Evolutionary conservation across 1,284 basidiomycete species (phyloP).

Genomic region (Blastosporella zonata): DNA sequence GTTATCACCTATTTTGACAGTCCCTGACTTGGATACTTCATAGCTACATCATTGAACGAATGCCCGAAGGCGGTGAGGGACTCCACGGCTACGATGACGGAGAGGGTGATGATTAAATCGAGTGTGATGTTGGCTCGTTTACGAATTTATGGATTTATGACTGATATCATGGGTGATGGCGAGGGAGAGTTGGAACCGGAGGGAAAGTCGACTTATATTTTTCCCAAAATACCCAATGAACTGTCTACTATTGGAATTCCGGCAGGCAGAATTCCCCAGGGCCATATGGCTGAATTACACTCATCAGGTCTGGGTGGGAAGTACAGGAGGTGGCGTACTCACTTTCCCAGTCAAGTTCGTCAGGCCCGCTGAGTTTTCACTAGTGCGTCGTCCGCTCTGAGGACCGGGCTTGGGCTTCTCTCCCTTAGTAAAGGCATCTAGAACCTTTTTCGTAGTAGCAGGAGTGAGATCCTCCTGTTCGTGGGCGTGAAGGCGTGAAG

Average conservation of each 20-base stretch:
- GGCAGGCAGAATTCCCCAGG: constrained; percentile 87
- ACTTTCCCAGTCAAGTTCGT: constrained; percentile 86
- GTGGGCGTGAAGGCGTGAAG: constrained; percentile 4
- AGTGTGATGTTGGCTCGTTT: not conserved
- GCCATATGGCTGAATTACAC: constrained; percentile 77
- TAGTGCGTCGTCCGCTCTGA: constrained; percentile 82
- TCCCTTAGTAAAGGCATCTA: constrained; percentile 84
- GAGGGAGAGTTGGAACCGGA: not conserved
- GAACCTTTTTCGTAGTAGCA: constrained; percentile 82
- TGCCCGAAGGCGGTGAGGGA: constrained; percentile 76
- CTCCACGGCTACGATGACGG: constrained; percentile 67
- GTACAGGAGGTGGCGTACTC: constrained; percentile 19
- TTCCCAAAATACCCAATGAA: not conserved
- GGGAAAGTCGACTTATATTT: not conserved
- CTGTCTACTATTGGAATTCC: constrained; percentile 67
- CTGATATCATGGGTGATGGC: not conserved
- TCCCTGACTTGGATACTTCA: constrained; percentile 6
- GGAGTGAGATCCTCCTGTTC: constrained; percentile 94
- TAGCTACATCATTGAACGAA: constrained; percentile 73
- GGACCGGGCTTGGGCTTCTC: constrained; percentile 91
- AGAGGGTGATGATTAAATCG: constrained; percentile 65
- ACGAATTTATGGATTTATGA: constrained; percentile 1
- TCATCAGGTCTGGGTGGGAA: constrained; percentile 16
- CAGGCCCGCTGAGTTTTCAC: constrained; percentile 88
- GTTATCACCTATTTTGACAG: not conserved